Base-by-base conservation (phyloP, 2,329 filamentous ascomycete species). In the Penicillium expansum region DNA sequence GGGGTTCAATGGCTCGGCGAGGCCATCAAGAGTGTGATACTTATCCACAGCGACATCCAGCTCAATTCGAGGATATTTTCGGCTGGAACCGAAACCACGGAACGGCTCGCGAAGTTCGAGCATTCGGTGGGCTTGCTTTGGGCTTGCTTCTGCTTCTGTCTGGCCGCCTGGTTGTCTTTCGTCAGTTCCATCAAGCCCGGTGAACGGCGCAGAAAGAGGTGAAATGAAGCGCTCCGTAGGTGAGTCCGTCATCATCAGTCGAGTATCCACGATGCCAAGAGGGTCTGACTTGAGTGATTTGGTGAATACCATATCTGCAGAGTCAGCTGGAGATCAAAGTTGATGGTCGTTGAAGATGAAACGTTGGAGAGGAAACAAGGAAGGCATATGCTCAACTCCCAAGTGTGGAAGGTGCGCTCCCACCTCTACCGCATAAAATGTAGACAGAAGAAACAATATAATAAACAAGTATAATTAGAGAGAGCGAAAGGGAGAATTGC, bases 401-500 rank as follows among this genome's bases (percentile, higher is more conserved):
- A 39, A 43, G 7, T n/a, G 22, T 27, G 63, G 62, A 61, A 65
- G 56, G 58, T 30, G 48, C 58, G 22, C 43, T 54, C 52, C 47
- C 43, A 57, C 54, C 59, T 61, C 55, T 43, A 39, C 47, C 27
- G 39, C 16, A 47, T 33, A 43, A 35, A 49, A 52, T 52, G 13
- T n/a, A 58, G 39, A 50, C 24, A 41, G 45, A 56, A 56, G 50
- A 45, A 61, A 51, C 55, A 57, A 60, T 58, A 62, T 54, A 54
- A 54, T 55, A 60, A 35, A 61, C 38, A 55, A 43, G 30, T 60
- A 58, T 47, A 33, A 47, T 52, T 56, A 58, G 49, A 58, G 42
- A 50, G 49, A 58, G 42, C 50, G 49, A 52, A 67, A 60, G 30
- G 59, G 56, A 69, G 63, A 70, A 70, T 69, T 71, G 69, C 58